Evolutionary conservation across 2,329 filamentous ascomycete genomes (phyloP), one percentile per base, ranked within the genome.

Genomic region (Colletotrichum theobromicola): DNA sequence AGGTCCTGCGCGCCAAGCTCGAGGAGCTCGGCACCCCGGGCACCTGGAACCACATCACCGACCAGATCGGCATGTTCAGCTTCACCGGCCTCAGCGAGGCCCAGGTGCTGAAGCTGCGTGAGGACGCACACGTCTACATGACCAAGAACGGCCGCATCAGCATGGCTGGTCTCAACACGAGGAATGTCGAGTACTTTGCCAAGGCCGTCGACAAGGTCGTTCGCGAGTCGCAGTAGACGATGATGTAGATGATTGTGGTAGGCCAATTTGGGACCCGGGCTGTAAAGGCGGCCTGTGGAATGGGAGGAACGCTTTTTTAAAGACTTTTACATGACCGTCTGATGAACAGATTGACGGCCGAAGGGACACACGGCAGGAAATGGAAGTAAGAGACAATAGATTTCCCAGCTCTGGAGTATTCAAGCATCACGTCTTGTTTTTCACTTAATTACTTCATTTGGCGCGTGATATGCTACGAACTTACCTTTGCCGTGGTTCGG

Each of bases 31-130:
- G 91, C 34, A 98, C 97, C 0, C 96, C 96, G 0, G 96, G 96
- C 35, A 94, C 91, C 16, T 99, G 97, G 97, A 95, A 96, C 82
- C 97, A 99, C 86, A 98, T 99, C 83, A 98, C 96, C 18, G 94
- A 97, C 80, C 97, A 99, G 90, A 99, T 99, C 82, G 97, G 97
- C 87, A 99, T 99, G 97, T 99, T 99, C 87, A 96, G 93, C 84
- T 99, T 98, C 84, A 97, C 95, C 1, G 95, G 95, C 15, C 85
- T 97, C 82, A 90, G 84, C 15, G 94, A 95, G 86, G 82, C 90
- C 76, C 94, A 97, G 83, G 94, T 96, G 9, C 79, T 90, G 78
- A 92, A 91, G 85, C 86, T 97, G 76, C 90, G 93, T 67, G 88
- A 91, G 75, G 90, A 94, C 65, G 91, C 88, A 74, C 94, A 97